Evolutionary conservation across 768 basidiomycete genomes (phyloP), one percentile per base, ranked within the genome.

Genomic region (Chalciporus pseudorubinellus): DNA sequence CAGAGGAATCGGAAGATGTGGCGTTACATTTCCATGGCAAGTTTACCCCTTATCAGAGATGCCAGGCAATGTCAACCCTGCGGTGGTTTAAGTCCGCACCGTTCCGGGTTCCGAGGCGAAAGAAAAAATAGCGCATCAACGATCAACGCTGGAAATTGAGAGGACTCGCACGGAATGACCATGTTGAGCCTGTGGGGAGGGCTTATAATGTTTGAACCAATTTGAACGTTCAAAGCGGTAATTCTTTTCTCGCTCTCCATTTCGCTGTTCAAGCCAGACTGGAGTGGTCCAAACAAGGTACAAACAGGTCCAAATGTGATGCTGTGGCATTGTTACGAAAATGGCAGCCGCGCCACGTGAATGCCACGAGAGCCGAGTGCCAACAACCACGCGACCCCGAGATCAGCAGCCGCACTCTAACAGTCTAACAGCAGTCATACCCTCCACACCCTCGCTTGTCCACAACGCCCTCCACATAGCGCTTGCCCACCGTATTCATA

Each of bases 341-440:
- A 60, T 53, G 53, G 57, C 55, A 48, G 9, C 4, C 11, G 2
- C 9, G 43, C 67, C 67, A 68, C 67, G 67, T 62, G 67, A 68
- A 56, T 51, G 55, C 67, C 67, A 68, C 67, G 67, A 70, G 69
- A 63, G 52, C 56, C 64, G 60, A 68, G 66, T 55, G 58, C 63
- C 70, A 64, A 64, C 67, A 58, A 60, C 69, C 67, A 68, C 67
- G 67, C 69, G 67, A 68, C 67, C 67, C 48, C 59, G 55, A 65
- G 65, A 69, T 70, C 62, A 64, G 52, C 62, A 64, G 52, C 56
- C 55, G 36, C 56, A 44, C 47, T 46, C 42, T 53, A 50, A 60
- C 63, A 56, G 50, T 51, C 34, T 36, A 36, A 36, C 34, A 16
- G 34, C 34, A 36, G 14, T 16, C 34, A 16, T 36, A 36, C 34